Percentiles rank a stretch among this genome's conserved stretches.
phyloP scores from a whole-genome alignment of 208 protist genomes.

The Trypanosoma congolense region DNA sequence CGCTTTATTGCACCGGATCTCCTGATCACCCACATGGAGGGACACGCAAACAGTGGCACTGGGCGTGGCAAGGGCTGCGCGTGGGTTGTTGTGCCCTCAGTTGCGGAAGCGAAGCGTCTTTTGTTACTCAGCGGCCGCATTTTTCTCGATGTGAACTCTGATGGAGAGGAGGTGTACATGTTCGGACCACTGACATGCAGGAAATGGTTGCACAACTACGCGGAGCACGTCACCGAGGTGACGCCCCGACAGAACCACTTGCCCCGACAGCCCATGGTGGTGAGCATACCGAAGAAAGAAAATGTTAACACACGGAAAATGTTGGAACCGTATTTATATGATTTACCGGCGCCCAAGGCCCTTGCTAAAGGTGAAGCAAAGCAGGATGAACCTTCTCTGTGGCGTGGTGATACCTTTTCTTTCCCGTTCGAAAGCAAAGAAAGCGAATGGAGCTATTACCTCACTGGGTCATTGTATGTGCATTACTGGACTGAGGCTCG shows the following conservation, averaged over 20 bases:
- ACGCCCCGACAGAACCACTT: slow-evolving; percentile 3
- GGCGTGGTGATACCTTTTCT: no score
- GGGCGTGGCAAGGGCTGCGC: slow-evolving; percentile 20
- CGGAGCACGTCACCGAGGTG: neutral
- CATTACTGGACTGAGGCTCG: no score
- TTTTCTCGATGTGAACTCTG: slow-evolving; percentile 16
- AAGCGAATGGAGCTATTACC: no score
- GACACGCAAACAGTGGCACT: slow-evolving; percentile 12
- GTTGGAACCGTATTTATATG: neutral
- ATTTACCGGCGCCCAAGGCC: no score
- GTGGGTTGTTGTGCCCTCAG: slow-evolving; percentile 21
- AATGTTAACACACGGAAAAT: neutral
- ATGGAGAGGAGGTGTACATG: slow-evolving; percentile 13
- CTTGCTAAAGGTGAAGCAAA: no score
- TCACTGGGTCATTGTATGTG: no score
- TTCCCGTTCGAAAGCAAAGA: no score
- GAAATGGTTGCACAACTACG: slow-evolving; percentile 13
- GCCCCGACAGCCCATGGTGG: slow-evolving; percentile 17
- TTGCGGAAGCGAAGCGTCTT: slow-evolving; percentile 7
- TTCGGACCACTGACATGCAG: slow-evolving; percentile 12
- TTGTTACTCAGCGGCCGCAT: slow-evolving; percentile 14
- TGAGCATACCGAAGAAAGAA: slow-evolving; percentile 8
- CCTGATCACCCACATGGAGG: slow-evolving; percentile 19
- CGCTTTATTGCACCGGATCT: slow-evolving; percentile 19
- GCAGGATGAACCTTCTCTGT: no score